A percentile compares a stretch with the other conserved stretches of the same genome.
Conservation (phyloP, 169 alveolate genomes). For the Plasmodium coatneyi region DNA sequence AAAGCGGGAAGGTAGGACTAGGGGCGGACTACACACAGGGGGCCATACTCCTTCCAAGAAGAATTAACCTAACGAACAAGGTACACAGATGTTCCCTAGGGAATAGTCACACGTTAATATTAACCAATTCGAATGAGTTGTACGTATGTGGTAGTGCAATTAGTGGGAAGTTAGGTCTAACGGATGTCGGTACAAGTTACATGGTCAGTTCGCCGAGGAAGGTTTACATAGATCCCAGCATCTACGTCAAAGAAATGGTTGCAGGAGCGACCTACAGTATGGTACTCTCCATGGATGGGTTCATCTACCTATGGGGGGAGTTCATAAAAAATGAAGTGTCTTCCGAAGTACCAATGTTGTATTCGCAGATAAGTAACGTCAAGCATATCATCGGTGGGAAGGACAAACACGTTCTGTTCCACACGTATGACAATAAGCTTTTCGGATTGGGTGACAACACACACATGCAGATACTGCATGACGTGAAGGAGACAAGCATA, state of each 20-base stretch:
- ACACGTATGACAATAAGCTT: constrained; percentile 37
- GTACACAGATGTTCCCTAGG: constrained; percentile 88
- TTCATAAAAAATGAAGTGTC: constrained; percentile 37
- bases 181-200: background rate
- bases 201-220: constrained; percentile 55
- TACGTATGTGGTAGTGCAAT: constrained; percentile 89
- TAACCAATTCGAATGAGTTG: constrained; percentile 82
- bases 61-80: constrained; percentile 78
- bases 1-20: constrained; percentile 90
- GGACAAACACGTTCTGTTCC: constrained; percentile 13
- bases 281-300: constrained; percentile 78
- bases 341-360: constrained; percentile 48
- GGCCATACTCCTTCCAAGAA: constrained; percentile 84
- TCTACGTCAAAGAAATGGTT: constrained; percentile 77
- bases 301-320: constrained; percentile 83
- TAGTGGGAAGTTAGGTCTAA: constrained; percentile 84
- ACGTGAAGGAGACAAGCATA: constrained; percentile 28
- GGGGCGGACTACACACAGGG: constrained; percentile 83
- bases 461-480: constrained; percentile 56
- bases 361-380: constrained; percentile 61
- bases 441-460: constrained; percentile 74
- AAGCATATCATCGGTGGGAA: constrained; percentile 56
- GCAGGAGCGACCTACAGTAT: constrained; percentile 83
- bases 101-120: constrained; percentile 81
- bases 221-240: constrained; percentile 44